A percentile compares a stretch with the other conserved stretches of the same genome.
These are phyloP conservation scores for Calonectria fujianensis DNA, from an alignment of 2,329 filamentous ascomycete species.

Conservation along the genomic window DNA sequence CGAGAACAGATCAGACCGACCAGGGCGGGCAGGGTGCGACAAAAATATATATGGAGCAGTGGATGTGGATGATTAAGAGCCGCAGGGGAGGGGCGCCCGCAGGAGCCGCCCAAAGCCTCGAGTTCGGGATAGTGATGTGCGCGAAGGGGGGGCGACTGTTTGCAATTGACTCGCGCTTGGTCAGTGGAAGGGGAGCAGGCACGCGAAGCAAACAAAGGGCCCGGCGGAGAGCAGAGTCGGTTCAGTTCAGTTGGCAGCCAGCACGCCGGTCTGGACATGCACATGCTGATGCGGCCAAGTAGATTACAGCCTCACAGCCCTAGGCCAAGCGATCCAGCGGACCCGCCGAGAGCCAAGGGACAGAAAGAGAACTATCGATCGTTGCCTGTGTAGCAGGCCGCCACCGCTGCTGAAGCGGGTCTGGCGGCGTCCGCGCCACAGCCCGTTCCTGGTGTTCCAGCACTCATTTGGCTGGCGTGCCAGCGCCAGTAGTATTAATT, in stretches of 20 bases:
- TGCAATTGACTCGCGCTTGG: neutral
- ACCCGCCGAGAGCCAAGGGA: neutral
- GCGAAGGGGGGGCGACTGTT: neutral
- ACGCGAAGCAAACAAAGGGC: neutral
- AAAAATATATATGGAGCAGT: constrained; percentile 19
- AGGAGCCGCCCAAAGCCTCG: neutral
- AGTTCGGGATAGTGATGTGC: neutral
- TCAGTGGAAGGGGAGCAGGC: neutral
- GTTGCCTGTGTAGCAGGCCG: neutral
- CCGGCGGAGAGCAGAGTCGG: neutral
- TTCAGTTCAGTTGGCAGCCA: neutral
- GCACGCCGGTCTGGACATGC: neutral
- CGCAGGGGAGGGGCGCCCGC: constrained; percentile 17
- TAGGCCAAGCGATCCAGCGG: too few species aligned
- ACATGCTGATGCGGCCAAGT: neutral
- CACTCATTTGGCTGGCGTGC: neutral
- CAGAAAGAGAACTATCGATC: constrained; percentile 7
- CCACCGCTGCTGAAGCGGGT: neutral
- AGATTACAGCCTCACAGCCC: neutral
- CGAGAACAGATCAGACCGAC: neutral
- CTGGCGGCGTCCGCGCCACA: neutral
- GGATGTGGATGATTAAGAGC: constrained; percentile 1
- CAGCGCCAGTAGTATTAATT: neutral
- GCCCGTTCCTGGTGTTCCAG: neutral
- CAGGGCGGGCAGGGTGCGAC: neutral